A percentile compares a stretch with the other conserved stretches of the same genome.
Conservation (phyloP, 106 monocot species). For the Narthecium ossifragum region DNA sequence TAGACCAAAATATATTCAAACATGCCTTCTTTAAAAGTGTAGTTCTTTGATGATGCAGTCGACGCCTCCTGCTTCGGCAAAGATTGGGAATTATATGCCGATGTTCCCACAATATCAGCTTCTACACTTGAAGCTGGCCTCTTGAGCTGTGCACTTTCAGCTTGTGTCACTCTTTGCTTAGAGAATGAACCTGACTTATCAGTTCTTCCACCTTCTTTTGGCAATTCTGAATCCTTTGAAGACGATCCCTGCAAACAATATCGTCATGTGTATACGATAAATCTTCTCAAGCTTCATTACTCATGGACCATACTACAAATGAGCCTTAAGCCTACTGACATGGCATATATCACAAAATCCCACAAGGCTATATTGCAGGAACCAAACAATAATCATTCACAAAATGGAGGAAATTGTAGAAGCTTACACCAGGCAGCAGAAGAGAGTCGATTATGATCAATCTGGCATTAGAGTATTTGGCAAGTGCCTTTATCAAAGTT, state of each 20-base stretch:
- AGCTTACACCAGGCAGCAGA: slow-evolving; percentile 66
- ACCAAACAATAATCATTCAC: too few species aligned
- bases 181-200: slow-evolving; percentile 42
- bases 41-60: slow-evolving; percentile 71
- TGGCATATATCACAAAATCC: too few species aligned
- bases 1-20: not conserved
- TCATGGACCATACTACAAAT: too few species aligned
- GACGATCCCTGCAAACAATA: slow-evolving; percentile 33
- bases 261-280: too few species aligned
- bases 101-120: slow-evolving; percentile 69
- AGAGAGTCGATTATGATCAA: slow-evolving; percentile 78
- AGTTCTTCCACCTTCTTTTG: slow-evolving; percentile 52
- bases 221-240: slow-evolving; percentile 58
- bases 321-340: too few species aligned
- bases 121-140: slow-evolving; percentile 76
- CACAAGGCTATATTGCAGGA: too few species aligned
- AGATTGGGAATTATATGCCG: slow-evolving; percentile 55
- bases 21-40: slow-evolving; percentile 89
- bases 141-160: slow-evolving; percentile 41
- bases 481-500: slow-evolving; percentile 69
- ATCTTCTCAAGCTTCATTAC: too few species aligned
- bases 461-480: slow-evolving; percentile 68
- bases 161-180: slow-evolving; percentile 43
- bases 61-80: slow-evolving; percentile 76
- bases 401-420: not conserved